Conservation (phyloP, 257 asterid species). For the Lantana camara region DNA sequence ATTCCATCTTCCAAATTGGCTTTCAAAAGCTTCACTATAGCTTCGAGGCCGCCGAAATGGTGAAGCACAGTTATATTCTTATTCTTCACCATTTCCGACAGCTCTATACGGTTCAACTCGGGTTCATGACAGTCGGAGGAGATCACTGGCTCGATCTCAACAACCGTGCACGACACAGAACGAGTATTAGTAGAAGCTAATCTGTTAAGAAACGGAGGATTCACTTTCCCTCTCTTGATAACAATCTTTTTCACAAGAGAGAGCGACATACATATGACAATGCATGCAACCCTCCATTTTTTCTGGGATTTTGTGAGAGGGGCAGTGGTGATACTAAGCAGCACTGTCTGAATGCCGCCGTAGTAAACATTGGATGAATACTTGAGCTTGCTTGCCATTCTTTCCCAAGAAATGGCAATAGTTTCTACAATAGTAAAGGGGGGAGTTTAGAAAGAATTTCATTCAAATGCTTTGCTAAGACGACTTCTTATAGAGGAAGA, state of each 20-base stretch:
- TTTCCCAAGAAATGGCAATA: background rate
- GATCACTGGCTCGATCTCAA: slow-evolving; percentile 31
- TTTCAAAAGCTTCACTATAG: slow-evolving; percentile 36
- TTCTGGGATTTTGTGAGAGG: slow-evolving; percentile 40
- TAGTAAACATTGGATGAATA: slow-evolving; percentile 15
- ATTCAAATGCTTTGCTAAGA: slow-evolving; percentile 5
- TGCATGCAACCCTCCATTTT: slow-evolving; percentile 53
- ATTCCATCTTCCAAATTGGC: slow-evolving; percentile 51
- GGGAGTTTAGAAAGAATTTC: slow-evolving; percentile 33
- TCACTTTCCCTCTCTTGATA: slow-evolving; percentile 3
- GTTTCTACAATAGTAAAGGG: slow-evolving; percentile 2
- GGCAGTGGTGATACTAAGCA: slow-evolving; percentile 32
- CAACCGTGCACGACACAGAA: slow-evolving; percentile 24
- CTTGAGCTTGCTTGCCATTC: slow-evolving; percentile 33
- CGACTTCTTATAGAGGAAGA: slow-evolving; percentile 25
- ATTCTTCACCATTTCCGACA: slow-evolving; percentile 35
- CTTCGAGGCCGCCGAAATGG: slow-evolving; percentile 41
- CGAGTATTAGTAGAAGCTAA: background rate
- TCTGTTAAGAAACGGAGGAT: background rate
- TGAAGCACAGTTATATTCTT: slow-evolving; percentile 29
- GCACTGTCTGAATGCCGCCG: slow-evolving; percentile 29
- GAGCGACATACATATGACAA: slow-evolving; percentile 37
- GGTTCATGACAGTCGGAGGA: background rate
- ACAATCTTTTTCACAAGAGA: slow-evolving; percentile 35
- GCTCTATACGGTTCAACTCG: slow-evolving; percentile 21